Evolutionary conservation across 306 rosid genomes (phyloP).

Genomic region (Cucurbita maxima): DNA sequence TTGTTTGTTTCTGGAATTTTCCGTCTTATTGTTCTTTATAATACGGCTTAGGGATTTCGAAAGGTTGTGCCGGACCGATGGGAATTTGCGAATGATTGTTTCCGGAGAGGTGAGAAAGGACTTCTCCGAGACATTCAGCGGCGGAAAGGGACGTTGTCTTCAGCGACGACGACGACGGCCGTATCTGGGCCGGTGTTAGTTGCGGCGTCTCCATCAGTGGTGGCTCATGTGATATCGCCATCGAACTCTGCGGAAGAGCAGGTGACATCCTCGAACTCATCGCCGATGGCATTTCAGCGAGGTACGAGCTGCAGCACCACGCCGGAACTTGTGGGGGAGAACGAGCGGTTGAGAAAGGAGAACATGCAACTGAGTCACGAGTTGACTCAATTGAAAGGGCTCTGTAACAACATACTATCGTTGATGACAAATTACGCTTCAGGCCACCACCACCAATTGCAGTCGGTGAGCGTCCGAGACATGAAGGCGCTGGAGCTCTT

Average conservation of each 20-base stretch:
- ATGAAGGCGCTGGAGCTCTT: conserved; percentile 36
- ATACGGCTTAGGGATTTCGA: conserved; percentile 58
- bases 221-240: conserved; percentile 31
- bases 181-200: background rate
- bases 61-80: conserved; percentile 95
- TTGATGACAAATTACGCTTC: conserved; percentile 72
- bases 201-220: background rate
- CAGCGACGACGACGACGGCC: background rate
- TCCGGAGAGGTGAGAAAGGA: conserved; percentile 57
- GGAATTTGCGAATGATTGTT: conserved; percentile 83
- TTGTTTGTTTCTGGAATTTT: background rate
- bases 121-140: conserved; percentile 86
- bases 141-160: conserved; percentile 39
- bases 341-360: conserved; percentile 71
- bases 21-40: background rate
- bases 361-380: conserved; percentile 63
- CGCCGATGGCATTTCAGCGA: conserved; percentile 36
- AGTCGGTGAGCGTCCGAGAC: conserved; percentile 14
- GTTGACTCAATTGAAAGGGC: conserved; percentile 57
- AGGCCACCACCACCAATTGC: conserved; percentile 26
- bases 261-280: conserved; percentile 77
- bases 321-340: conserved; percentile 67
- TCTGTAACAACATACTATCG: conserved; percentile 53
- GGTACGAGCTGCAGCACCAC: conserved; percentile 46
- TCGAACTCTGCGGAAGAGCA: conserved; percentile 79